These are phyloP conservation scores for Globisporangium solare DNA, from an alignment of 352 stramenopile genomes.

Conservation along the genomic window DNA sequence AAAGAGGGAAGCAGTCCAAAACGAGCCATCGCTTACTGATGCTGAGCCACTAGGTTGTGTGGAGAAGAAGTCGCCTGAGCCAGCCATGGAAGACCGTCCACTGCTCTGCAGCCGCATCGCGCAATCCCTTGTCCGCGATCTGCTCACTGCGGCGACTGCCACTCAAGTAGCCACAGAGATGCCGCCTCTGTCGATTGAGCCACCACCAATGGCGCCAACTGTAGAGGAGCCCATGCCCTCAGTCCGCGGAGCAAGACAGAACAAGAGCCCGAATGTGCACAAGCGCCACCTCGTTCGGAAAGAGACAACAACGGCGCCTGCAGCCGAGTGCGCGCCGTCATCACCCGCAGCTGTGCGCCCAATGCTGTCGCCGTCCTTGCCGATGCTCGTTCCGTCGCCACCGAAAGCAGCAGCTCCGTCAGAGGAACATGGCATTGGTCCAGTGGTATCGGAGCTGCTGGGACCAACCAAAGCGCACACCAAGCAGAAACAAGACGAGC, in stretches of 20 bases:
- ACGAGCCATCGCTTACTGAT: no score
- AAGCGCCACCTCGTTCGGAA: slow-evolving; percentile 19
- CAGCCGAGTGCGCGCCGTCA: slow-evolving; percentile 5
- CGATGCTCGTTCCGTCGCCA: no score
- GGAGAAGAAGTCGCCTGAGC: no score
- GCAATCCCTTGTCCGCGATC: background rate
- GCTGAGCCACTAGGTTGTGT: no score
- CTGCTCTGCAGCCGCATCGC: background rate
- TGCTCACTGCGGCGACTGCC: background rate
- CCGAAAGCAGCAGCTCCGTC: no score
- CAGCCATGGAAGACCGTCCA: background rate
- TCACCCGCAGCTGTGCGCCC: background rate
- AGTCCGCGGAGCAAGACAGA: slow-evolving; percentile 6
- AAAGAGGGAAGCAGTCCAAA: no score
- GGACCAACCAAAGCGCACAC: background rate
- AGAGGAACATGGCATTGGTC: background rate
- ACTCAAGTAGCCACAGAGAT: slow-evolving; percentile 1
- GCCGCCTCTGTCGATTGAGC: background rate
- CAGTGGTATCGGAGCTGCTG: background rate
- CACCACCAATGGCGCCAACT: background rate
- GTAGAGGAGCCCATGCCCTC: background rate
- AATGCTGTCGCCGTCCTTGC: background rate
- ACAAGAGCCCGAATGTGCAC: slow-evolving; percentile 21
- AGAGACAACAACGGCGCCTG: slow-evolving; percentile 5
- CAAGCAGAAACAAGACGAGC: background rate